Evolutionary conservation across 768 basidiomycete species (phyloP).

Genomic region (Obba rivulosa): DNA sequence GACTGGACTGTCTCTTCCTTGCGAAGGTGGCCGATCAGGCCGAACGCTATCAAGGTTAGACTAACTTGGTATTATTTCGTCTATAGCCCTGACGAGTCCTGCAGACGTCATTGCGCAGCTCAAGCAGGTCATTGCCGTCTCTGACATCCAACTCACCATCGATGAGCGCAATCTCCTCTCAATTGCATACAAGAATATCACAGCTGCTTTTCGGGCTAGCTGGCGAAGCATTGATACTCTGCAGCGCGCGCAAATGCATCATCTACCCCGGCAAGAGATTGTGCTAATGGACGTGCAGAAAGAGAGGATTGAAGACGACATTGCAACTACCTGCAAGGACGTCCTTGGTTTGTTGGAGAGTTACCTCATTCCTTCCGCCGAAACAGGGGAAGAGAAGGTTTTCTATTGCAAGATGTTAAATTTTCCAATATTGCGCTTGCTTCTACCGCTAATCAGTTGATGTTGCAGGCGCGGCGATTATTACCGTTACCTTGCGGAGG

Average conservation of each 20-base stretch:
- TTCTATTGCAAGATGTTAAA: conserved; percentile 87
- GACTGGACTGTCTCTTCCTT: conserved; percentile 45
- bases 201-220: conserved; percentile 74
- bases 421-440: conserved; percentile 1
- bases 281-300: conserved; percentile 68
- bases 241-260: conserved; percentile 59
- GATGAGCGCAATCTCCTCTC: conserved; percentile 89
- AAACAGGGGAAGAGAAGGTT: conserved; percentile 75
- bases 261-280: conserved; percentile 49
- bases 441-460: conserved; percentile 7
- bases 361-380: conserved; percentile 52
- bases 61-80: not conserved
- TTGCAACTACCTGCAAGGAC: conserved; percentile 74
- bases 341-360: conserved; percentile 67
- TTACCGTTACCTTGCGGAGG: conserved; percentile 87
- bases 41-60: conserved; percentile 82
- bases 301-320: conserved; percentile 70
- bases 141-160: conserved; percentile 64
- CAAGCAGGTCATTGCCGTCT: conserved; percentile 65
- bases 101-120: conserved; percentile 74
- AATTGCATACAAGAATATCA: conserved; percentile 88
- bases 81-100: not conserved
- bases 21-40: conserved; percentile 86
- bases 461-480: conserved; percentile 76
- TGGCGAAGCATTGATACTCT: conserved; percentile 79